Base-by-base conservation (phyloP, 2,329 filamentous ascomycete species). In the Claviceps sp. region DNA sequence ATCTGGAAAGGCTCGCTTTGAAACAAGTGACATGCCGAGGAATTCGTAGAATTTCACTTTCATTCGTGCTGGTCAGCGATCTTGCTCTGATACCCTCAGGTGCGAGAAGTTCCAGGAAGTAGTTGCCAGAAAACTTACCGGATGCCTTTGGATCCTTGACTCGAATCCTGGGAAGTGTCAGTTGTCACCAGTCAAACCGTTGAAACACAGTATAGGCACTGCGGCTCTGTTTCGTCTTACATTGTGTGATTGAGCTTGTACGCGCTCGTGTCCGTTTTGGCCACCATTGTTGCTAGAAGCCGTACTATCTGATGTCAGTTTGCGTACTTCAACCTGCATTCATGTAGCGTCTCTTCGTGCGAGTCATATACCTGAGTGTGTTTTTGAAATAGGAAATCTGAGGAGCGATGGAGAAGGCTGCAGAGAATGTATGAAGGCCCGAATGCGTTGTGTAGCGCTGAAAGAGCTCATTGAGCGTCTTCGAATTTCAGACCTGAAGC, bases 181-280 rank as follows among this genome's bases (percentile, higher is more conserved):
- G n/a, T 51, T 52, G 14, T 41, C 13, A 43, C 6, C 50, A 57
- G 37, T 11, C 30, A 34, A 62, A 50, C n/a, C 55, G n/a, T 8
- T 22, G 3, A 46, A 45, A 34, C 38, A 14, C n/a, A 2, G 22
- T 1, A 6, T 10, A 2, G 14, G n/a, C n/a, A 47, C 10, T 10
- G 6, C 3, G n/a, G 14, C n/a, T 34, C 16, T 10, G 41, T 37
- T 3, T 34, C 5, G 19, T 50, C 76, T 64, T 64, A 81, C 91
- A 97, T 97, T 53, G 87, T 86, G 74, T 93, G 87, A 70, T 93
- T 91, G 67, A 85, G 75, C 69, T 93, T 87, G 72, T 97, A 97
- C 56, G 78, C 87, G 58, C 73, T 75, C 1, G 77, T 72, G 57
- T 96, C 81, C 0, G 90, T 94, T 2, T 81, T 78, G 49, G 80